These are phyloP conservation scores for Aspergillus sp. DNA, from an alignment of 2,329 filamentous ascomycete genomes.

Conservation along the genomic window DNA sequence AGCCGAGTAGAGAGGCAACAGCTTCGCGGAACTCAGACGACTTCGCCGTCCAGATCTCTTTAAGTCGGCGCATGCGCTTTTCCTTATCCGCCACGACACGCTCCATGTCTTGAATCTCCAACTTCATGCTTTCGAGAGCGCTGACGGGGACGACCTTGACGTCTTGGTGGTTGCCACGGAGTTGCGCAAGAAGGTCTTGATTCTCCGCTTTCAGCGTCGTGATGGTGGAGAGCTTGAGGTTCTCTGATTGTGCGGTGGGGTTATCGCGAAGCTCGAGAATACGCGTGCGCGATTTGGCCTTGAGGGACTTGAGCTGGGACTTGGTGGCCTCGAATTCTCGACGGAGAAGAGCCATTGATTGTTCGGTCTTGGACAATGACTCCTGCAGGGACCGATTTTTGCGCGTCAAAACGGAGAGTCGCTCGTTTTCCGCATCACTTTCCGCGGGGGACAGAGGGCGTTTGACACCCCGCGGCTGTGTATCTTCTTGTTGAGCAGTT, in stretches of 20 bases:
- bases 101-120: slow-evolving; percentile 71
- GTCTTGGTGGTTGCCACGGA: slow-evolving; percentile 51
- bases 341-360: slow-evolving; percentile 66
- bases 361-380: slow-evolving; percentile 67
- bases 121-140: slow-evolving; percentile 70
- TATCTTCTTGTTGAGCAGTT: slow-evolving; percentile 37
- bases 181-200: slow-evolving; percentile 70
- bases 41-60: slow-evolving; percentile 89
- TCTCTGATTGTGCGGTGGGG: slow-evolving; percentile 80
- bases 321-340: slow-evolving; percentile 70
- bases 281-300: slow-evolving; percentile 71
- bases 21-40: slow-evolving; percentile 93
- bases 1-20: slow-evolving; percentile 86
- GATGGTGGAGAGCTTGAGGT: slow-evolving; percentile 78
- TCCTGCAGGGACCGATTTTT: slow-evolving; percentile 86
- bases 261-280: slow-evolving; percentile 87
- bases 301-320: slow-evolving; percentile 67
- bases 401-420: slow-evolving; percentile 76
- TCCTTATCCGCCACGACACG: slow-evolving; percentile 66
- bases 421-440: slow-evolving; percentile 59
- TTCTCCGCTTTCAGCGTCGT: slow-evolving; percentile 79
- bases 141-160: slow-evolving; percentile 70
- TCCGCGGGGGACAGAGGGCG: slow-evolving; percentile 60
- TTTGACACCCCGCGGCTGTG: slow-evolving; percentile 56
- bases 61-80: slow-evolving; percentile 80